Percentiles rank a stretch among this genome's conserved stretches.
phyloP scores from a whole-genome alignment of 1,284 basidiomycete species.

The Naganishia sp. region DNA sequence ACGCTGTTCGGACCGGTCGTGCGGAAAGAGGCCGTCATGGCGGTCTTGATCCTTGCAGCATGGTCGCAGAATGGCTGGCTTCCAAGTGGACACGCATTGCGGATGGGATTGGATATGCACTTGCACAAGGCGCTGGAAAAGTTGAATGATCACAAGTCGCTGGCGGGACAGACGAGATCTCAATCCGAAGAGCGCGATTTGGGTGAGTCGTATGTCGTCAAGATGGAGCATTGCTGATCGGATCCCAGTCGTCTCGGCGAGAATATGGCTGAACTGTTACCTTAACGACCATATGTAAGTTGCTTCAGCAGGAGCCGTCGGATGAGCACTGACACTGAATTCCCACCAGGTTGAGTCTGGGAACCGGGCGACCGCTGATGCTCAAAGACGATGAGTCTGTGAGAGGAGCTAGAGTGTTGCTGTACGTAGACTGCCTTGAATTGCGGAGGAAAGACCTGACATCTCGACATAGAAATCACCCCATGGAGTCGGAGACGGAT shows the following conservation, averaged over 20 bases:
- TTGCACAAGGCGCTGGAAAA: conserved; percentile 87
- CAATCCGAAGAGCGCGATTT: conserved; percentile 85
- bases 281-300: conserved; percentile 50
- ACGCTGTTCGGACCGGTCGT: conserved; percentile 89
- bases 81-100: conserved; percentile 80
- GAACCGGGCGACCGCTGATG: conserved; percentile 84
- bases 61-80: conserved; percentile 95
- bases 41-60: conserved; percentile 84
- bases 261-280: conserved; percentile 91
- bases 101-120: conserved; percentile 90
- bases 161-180: conserved; percentile 61
- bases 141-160: conserved; percentile 60
- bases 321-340: conserved; percentile 34
- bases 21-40: conserved; percentile 91
- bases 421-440: conserved; percentile 50
- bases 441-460: neutral
- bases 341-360: conserved; percentile 73
- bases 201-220: conserved; percentile 58
- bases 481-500: conserved; percentile 81
- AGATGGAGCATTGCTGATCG: conserved; percentile 34
- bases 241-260: conserved; percentile 73
- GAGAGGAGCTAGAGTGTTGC: conserved; percentile 73
- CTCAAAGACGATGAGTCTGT: conserved; percentile 85
- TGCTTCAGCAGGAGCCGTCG: neutral
- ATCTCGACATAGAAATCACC: conserved; percentile 59